Evolutionary conservation across 257 asterid genomes (phyloP), one percentile per base, ranked within the genome.

Genomic region (Penstemon davidsonii): DNA sequence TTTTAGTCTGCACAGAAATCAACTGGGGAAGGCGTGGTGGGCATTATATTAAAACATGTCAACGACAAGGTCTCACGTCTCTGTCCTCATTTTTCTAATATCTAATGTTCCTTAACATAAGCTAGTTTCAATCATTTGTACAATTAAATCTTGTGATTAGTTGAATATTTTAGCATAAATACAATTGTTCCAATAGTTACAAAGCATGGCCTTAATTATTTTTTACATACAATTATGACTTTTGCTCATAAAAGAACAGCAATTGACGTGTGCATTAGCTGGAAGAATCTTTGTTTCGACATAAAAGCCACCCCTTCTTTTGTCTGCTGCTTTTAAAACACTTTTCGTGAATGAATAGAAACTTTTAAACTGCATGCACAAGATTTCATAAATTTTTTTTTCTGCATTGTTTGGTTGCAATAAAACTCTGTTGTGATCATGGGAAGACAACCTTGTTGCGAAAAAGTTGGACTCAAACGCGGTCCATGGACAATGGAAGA

Each of bases 391-490:
- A 2, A n/a, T n/a, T 15, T 15, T 15, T 15, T 15, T 25, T 25
- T 25, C 66, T 46, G 44, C 58, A 37, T 3, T 13, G 6, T 64
- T 37, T 8, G 36, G 10, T 61, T 42, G 40, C 56, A n/a, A 12
- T 6, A 38, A 7, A 25, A 52, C 33, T 73, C 18, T 11, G 37
- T 19, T 3, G 19, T 11, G 25, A 55, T 49, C 57, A 91, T 91
- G 97, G 96, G 97, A 71, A 78, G 97, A 60, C 96, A 87, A 68
- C 96, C 96, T 60, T 91, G 95, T 47, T 91, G 96, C 59, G 97
- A 91, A 19, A 88, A 83, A 63, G 78, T 79, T 3, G 96, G 95
- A 19, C 81, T 91, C 10, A 88, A 78, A 72, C 85, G 96, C 37
- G 95, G 97, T 42, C 96, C 95, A 1, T 91, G 96, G 97, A 91